Evolutionary conservation across 2,329 filamentous ascomycete genomes (phyloP), one percentile per base, ranked within the genome.

Genomic region (Trichoderma arundinaceum): DNA sequence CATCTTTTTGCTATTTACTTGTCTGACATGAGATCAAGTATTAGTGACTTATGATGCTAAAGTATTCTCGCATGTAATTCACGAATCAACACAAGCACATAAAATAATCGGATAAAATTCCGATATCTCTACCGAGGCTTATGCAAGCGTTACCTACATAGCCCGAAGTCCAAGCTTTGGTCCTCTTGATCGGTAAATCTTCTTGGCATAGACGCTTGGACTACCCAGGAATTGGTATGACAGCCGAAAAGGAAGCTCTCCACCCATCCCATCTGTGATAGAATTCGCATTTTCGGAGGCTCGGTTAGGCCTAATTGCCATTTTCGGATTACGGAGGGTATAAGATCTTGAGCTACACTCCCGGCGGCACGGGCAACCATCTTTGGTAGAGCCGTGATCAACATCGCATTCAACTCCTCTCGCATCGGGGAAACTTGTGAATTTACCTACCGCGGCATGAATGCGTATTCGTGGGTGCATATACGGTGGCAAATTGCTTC

Each of bases 381-480:
- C 33, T 49, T 35, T 10, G 33, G 28, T 49, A 15, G 44, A 49
- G 44, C 43, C 44, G 57, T 60, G 58, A 35, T 51, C 22, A 61
- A 61, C 46, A 61, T 46, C 19, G 32, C 33, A 32, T 49, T 13
- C 35, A 32, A 9, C 13, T 19, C 46, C 46, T 41, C 35, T 19
- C 46, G 38, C 41, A 61, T 61, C 9, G 22, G 19, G 46, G 46
- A 43, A 58, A 61, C 46, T 61, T 61, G 41, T 49, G 48, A 32
- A 19, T 51, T 51, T 39, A 44, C 15, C 46, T n/a, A 61, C 58
- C 35, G 43, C 58, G 53, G 58, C 44, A 51, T 61, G 58, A 41
- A 51, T 19, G 22, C 41, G 35, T 13, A 41, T 39, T 52, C 22
- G 46, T 19, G 41, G 38, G 58, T 51, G 58, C 44, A 22, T 12